These are phyloP conservation scores for Aspergillus amoenus DNA, from an alignment of 2,329 filamentous ascomycete genomes.

Conservation along the genomic window DNA sequence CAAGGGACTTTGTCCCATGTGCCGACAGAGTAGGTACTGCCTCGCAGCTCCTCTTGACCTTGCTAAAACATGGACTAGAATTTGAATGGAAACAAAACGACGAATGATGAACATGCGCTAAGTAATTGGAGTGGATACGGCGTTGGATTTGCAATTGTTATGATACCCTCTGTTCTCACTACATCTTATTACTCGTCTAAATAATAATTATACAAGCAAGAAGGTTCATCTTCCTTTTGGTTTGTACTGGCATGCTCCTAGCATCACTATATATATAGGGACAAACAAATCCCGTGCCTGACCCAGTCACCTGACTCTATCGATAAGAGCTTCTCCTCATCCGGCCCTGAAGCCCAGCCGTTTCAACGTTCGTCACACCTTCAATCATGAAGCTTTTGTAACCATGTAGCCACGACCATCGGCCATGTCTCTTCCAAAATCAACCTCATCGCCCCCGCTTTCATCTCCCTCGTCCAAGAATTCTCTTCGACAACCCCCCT, in stretches of 20 bases:
- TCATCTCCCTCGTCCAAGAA: slow-evolving; percentile 34
- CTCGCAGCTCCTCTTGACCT: neutral
- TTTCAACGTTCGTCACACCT: neutral
- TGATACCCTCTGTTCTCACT: slow-evolving; percentile 21
- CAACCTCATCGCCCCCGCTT: slow-evolving; percentile 20
- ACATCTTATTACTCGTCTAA: neutral
- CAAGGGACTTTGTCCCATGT: slow-evolving; percentile 96
- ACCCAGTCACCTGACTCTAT: slow-evolving; percentile 11
- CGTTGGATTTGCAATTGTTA: slow-evolving; percentile 13
- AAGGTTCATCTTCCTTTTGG: too few relatives aligned
- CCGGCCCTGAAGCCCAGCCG: neutral
- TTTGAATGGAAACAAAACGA: slow-evolving; percentile 54
- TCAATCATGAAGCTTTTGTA: neutral
- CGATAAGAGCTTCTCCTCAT: slow-evolving; percentile 27
- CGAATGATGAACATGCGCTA: slow-evolving; percentile 23
- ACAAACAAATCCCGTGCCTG: neutral
- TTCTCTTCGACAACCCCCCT: slow-evolving; percentile 18
- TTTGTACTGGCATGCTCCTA: too few relatives aligned
- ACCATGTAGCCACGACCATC: slow-evolving; percentile 31
- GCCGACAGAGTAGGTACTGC: slow-evolving; percentile 72
- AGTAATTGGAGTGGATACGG: slow-evolving; percentile 1
- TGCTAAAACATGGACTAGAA: slow-evolving; percentile 38
- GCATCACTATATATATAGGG: neutral
- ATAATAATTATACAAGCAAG: slow-evolving; percentile 7
- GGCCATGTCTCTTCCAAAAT: slow-evolving; percentile 38